A percentile compares a stretch with the other conserved stretches of the same genome.
phyloP scores from a whole-genome alignment of 106 monocot species.

The Chionographis japonica region DNA sequence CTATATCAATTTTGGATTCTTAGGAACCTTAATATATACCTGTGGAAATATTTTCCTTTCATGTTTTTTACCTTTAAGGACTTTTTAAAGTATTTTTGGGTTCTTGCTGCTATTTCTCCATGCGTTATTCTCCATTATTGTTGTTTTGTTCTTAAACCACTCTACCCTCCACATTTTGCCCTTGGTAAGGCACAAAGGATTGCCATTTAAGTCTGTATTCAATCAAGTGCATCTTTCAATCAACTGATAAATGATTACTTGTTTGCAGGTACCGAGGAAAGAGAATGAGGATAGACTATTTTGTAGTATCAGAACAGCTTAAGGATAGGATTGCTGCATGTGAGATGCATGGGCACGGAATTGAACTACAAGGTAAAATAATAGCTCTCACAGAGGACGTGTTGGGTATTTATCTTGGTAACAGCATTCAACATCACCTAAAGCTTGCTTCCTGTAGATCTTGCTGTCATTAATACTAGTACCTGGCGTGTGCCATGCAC shows the following conservation, averaged over 20 bases:
- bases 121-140: too few relatives aligned
- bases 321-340: conserved; percentile 66
- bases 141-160: too few relatives aligned
- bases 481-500: too few relatives aligned
- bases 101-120: too few relatives aligned
- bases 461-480: too few relatives aligned
- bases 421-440: neutral
- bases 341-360: conserved; percentile 80
- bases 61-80: too few relatives aligned
- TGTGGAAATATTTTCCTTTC: too few relatives aligned
- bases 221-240: neutral
- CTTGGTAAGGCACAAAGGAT: too few relatives aligned
- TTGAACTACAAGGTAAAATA: conserved; percentile 79
- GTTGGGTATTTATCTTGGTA: neutral
- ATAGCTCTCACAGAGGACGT: neutral
- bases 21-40: too few relatives aligned
- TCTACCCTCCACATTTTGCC: too few relatives aligned
- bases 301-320: conserved; percentile 74
- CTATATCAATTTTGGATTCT: too few relatives aligned
- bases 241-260: neutral
- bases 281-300: conserved; percentile 98
- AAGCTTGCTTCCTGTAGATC: neutral
- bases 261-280: conserved; percentile 78
- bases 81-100: too few relatives aligned
- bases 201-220: neutral